These are phyloP conservation scores for Ceratocystiopsis brevicomis DNA, from an alignment of 2,329 filamentous ascomycete genomes.

Conservation along the genomic window DNA sequence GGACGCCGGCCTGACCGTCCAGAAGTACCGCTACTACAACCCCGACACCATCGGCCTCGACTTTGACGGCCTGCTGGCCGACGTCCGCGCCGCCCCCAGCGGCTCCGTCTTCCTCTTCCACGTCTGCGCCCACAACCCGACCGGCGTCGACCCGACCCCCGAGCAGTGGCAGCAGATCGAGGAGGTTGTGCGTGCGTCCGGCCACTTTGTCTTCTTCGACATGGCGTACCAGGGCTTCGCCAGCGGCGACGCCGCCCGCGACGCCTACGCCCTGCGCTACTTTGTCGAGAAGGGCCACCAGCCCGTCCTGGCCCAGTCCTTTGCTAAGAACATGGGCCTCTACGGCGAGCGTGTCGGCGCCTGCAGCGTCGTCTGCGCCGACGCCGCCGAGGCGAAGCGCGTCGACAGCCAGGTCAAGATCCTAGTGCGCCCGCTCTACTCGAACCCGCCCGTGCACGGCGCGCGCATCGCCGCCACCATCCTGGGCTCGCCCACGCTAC, in stretches of 20 bases:
- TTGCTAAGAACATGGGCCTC: conserved; percentile 99
- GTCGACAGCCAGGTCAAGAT: conserved; percentile 98
- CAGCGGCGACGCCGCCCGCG: conserved; percentile 74
- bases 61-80: conserved; percentile 80
- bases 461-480: conserved; percentile 87
- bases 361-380: conserved; percentile 70
- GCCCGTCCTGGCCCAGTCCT: conserved; percentile 75
- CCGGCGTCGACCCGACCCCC: conserved; percentile 79
- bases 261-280: conserved; percentile 83
- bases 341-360: conserved; percentile 96
- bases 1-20: conserved; percentile 76
- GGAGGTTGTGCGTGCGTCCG: conserved; percentile 64
- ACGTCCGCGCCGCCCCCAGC: conserved; percentile 75
- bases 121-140: conserved; percentile 95
- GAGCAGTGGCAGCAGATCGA: conserved; percentile 90
- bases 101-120: conserved; percentile 85
- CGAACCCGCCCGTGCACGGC: conserved; percentile 92
- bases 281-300: conserved; percentile 87
- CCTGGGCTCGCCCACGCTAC: conserved; percentile 65
- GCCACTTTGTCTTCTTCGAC: conserved; percentile 93
- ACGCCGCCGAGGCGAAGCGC: conserved; percentile 70
- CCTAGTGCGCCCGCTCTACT: conserved; percentile 89
- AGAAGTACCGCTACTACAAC: conserved; percentile 98
- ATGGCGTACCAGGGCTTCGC: conserved; percentile 99
- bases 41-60: conserved; percentile 96